Base-by-base conservation (phyloP, 148 eudicot genomes). In the Amaranthus hypochondriacus region DNA sequence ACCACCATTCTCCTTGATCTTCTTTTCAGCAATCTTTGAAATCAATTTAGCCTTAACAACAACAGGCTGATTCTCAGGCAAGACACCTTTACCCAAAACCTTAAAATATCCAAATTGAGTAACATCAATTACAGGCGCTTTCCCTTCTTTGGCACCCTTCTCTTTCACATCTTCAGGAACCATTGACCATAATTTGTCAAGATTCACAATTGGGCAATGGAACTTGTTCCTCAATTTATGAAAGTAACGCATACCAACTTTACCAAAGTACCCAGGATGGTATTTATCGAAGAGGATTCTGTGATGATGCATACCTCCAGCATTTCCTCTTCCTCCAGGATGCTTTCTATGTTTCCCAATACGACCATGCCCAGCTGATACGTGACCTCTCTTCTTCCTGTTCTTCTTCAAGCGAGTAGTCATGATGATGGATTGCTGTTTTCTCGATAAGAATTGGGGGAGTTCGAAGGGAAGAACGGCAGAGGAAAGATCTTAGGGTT, bases 301-400 rank as follows among this genome's bases (percentile, higher is more conserved):
- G 80, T 85, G 87, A 68, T 85, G 85, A 77, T 85, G 87, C 85
- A 85, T 76, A 44, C 87, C 87, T 71, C 87, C 87, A 15, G 87
- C 87, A 69, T 85, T 85, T 15, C 87, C 87, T 0, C 87, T 72
- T 9, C 87, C 87, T 56, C 87, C 87, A n/a, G 87, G 87, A 82
- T 85, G 87, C 83, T 85, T 85, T 0, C 87, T 73, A 77, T 85
- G 87, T 28, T 85, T 84, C 8, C 87, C 87, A 72, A 82, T 79
- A 71, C 87, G 87, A 2, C 87, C 87, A 56, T 84, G 87, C 0
- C 87, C 87, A 43, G 87, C 87, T 50, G 76, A 68, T 4, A 85
- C 88, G 73, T 85, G 88, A 7, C 88, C 88, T 9, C 88, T 60
- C 86, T 85, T 85, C 88, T 85, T 85, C 14, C 88, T 52, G 81